Conservation (phyloP, 495 filamentous ascomycete species). For the Talaromyces liani region DNA sequence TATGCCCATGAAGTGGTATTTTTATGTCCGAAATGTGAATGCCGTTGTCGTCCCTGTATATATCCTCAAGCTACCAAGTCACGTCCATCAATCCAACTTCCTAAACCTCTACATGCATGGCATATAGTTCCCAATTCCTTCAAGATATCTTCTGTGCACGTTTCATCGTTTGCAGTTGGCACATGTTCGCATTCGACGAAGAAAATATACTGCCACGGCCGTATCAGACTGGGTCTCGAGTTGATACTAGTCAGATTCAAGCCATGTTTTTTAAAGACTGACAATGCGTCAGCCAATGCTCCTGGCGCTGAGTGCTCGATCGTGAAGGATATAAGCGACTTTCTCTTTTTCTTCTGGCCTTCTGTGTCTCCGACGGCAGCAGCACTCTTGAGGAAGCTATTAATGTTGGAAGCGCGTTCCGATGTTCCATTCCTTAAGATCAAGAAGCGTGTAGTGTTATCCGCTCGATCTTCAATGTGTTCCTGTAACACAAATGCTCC, state of each 20-base stretch:
- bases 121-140: constrained; percentile 4
- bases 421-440: constrained; percentile 48
- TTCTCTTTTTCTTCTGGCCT: constrained; percentile 31
- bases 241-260: constrained; percentile 90
- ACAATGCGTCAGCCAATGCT: constrained; percentile 70
- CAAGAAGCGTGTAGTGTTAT: constrained; percentile 88
- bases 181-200: constrained; percentile 72
- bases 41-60: background rate
- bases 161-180: background rate
- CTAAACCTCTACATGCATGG: constrained; percentile 26
- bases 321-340: constrained; percentile 75
- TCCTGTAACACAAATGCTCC: constrained; percentile 62
- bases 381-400: constrained; percentile 13
- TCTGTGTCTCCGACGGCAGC: constrained; percentile 8
- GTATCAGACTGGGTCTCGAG: constrained; percentile 66
- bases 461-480: constrained; percentile 72
- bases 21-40: background rate
- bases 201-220: constrained; percentile 88
- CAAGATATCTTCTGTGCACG: background rate
- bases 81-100: constrained; percentile 38
- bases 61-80: background rate
- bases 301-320: constrained; percentile 71
- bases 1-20: background rate
- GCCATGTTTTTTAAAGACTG: constrained; percentile 61
- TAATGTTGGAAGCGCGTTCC: constrained; percentile 11